Evolutionary conservation across 1,284 basidiomycete species (phyloP).

Genomic region (Anthracocystis walkeri): DNA sequence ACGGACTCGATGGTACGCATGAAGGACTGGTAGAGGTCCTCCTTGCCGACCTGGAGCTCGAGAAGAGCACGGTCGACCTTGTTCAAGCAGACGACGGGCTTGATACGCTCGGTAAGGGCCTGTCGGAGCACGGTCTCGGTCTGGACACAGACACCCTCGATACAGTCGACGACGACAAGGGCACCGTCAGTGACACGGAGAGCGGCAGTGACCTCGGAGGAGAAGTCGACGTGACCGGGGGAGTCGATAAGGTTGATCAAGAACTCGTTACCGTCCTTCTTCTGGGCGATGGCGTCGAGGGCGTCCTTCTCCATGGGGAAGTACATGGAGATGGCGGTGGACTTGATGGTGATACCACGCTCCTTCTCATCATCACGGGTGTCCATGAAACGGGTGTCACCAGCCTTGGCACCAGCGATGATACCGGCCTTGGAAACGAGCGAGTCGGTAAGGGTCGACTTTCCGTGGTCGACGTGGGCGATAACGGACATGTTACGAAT

Average conservation of each 20-base stretch:
- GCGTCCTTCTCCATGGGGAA: slow-evolving; percentile 91
- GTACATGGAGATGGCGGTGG: slow-evolving; percentile 99
- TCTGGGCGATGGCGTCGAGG: slow-evolving; percentile 83
- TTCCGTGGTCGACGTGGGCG: slow-evolving; percentile 91
- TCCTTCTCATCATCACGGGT: slow-evolving; percentile 99
- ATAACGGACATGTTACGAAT: slow-evolving; percentile 88
- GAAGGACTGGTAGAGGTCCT: slow-evolving; percentile 98
- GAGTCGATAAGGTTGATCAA: slow-evolving; percentile 99
- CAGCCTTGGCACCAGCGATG: slow-evolving; percentile 93
- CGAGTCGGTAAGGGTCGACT: slow-evolving; percentile 99
- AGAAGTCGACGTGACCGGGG: slow-evolving; percentile 99
- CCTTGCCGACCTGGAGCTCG: slow-evolving; percentile 97
- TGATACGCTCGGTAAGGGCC: slow-evolving; percentile 97
- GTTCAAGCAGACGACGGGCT: slow-evolving; percentile 99
- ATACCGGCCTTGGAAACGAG: slow-evolving; percentile 99
- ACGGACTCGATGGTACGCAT: slow-evolving; percentile 96
- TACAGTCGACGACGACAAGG: slow-evolving; percentile 97
- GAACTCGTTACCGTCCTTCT: slow-evolving; percentile 94
- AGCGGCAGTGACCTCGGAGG: slow-evolving; percentile 98
- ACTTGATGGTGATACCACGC: slow-evolving; percentile 99
- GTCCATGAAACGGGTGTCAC: slow-evolving; percentile 95
- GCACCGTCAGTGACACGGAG: slow-evolving; percentile 96
- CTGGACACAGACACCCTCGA: slow-evolving; percentile 99
- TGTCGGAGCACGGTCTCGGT: slow-evolving; percentile 99
- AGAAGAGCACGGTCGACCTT: slow-evolving; percentile 99